phyloP scores from a whole-genome alignment of 106 monocot species.

The Alisma plantagoaquatica region DNA sequence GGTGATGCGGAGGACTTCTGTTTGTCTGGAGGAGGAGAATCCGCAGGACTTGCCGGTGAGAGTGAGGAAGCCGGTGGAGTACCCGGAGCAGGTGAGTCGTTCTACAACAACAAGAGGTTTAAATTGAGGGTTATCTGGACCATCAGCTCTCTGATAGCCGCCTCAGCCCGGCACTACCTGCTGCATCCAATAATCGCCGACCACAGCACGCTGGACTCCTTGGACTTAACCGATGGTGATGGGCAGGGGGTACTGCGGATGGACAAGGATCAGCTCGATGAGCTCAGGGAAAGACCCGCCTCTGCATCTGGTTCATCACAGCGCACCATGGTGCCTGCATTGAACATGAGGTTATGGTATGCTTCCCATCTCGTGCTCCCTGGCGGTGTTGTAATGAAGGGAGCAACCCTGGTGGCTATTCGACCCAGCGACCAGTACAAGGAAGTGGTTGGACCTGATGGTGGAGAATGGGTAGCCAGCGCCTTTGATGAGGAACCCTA shows the following conservation, averaged over 20 bases:
- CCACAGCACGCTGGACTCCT: conserved; percentile 48
- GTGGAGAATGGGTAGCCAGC: conserved; percentile 36
- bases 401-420: conserved; percentile 79
- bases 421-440: conserved; percentile 32
- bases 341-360: conserved; percentile 78
- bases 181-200: conserved; percentile 44
- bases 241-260: conserved; percentile 71
- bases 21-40: conserved; percentile 3
- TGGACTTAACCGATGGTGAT: conserved; percentile 67
- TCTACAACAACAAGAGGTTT: conserved; percentile 54
- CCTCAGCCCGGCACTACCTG: conserved; percentile 75
- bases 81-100: conserved; percentile 60
- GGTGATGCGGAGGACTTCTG: not conserved
- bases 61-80: conserved; percentile 34
- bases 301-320: conserved; percentile 51
- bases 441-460: conserved; percentile 1
- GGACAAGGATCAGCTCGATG: conserved; percentile 53
- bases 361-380: conserved; percentile 63
- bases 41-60: not conserved
- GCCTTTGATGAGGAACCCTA: conserved; percentile 89
- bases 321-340: conserved; percentile 70
- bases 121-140: conserved; percentile 87
- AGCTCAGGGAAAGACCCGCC: conserved; percentile 44
- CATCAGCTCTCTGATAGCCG: conserved; percentile 84
- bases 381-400: conserved; percentile 48